phyloP scores from a whole-genome alignment of 257 asterid genomes.

The Haberlea rhodopensis region DNA sequence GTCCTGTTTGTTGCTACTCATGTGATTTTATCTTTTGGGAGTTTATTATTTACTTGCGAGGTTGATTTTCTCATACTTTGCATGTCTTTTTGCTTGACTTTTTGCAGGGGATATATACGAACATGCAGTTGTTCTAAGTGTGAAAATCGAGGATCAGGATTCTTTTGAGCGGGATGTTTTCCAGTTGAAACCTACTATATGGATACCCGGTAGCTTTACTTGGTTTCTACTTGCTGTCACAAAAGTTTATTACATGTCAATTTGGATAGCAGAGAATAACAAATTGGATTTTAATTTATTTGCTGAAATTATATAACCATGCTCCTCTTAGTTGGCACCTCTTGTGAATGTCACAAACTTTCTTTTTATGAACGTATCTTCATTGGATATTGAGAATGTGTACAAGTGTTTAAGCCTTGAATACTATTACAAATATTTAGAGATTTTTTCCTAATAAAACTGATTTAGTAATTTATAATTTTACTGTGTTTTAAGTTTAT shows the following conservation, averaged over 20 bases:
- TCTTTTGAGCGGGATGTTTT: slow-evolving; percentile 93
- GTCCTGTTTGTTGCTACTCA: slow-evolving; percentile 6
- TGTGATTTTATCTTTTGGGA: not conserved
- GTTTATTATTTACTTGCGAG: not conserved
- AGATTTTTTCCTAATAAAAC: not conserved
- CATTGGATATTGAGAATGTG: not conserved
- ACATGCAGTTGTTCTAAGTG: slow-evolving; percentile 85
- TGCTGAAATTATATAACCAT: not conserved
- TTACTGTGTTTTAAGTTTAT: not conserved
- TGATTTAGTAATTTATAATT: too few species aligned
- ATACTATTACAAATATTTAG: too few species aligned
- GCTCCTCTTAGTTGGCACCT: not conserved
- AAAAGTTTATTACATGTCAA: not conserved
- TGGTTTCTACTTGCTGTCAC: not conserved
- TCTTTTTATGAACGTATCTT: not conserved
- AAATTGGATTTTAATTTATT: too few species aligned
- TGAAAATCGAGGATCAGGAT: slow-evolving; percentile 85
- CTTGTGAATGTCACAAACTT: not conserved
- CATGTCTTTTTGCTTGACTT: slow-evolving; percentile 21
- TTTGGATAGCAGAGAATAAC: not conserved
- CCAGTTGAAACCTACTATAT: slow-evolving; percentile 90
- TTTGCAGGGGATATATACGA: slow-evolving; percentile 78
- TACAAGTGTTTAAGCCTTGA: not conserved
- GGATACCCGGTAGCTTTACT: slow-evolving; percentile 80
- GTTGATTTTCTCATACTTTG: not conserved